phyloP scores from a whole-genome alignment of 1,284 basidiomycete species.

The Puccinia triticina region DNA sequence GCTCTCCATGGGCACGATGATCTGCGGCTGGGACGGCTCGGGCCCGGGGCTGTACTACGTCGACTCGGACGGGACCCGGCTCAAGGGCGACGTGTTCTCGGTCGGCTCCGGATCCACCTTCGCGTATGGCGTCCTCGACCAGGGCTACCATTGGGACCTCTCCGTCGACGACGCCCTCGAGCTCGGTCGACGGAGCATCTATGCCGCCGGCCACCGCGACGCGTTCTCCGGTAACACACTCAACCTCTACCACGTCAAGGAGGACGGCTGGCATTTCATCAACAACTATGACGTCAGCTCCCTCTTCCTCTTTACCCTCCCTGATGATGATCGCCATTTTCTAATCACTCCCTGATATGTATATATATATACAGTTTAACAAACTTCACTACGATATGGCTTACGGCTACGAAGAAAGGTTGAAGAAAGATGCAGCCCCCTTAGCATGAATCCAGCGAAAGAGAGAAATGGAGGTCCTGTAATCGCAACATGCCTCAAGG shows the following conservation, averaged over 20 bases:
- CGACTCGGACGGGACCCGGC: slow-evolving; percentile 91
- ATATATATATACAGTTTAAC: slow-evolving; percentile 36
- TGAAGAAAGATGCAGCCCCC: slow-evolving; percentile 11
- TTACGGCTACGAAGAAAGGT: slow-evolving; percentile 43
- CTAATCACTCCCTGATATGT: slow-evolving; percentile 1
- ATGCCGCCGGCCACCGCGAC: slow-evolving; percentile 95
- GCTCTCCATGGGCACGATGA: slow-evolving; percentile 99
- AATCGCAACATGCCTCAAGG: too few species aligned
- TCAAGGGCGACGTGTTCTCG: slow-evolving; percentile 96
- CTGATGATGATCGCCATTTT: slow-evolving; percentile 21
- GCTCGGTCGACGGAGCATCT: slow-evolving; percentile 89
- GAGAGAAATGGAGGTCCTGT: too few species aligned
- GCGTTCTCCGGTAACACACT: slow-evolving; percentile 96
- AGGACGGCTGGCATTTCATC: slow-evolving; percentile 70
- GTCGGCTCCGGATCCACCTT: slow-evolving; percentile 98
- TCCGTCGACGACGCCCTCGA: slow-evolving; percentile 93
- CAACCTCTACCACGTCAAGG: slow-evolving; percentile 93
- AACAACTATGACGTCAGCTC: slow-evolving; percentile 50
- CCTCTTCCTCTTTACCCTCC: not conserved
- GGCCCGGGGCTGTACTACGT: slow-evolving; percentile 98
- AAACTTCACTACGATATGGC: slow-evolving; percentile 51
- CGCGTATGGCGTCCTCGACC: slow-evolving; percentile 97
- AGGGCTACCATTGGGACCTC: slow-evolving; percentile 78
- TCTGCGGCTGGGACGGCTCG: slow-evolving; percentile 99
- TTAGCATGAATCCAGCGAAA: not conserved